Evolutionary conservation across 2,329 filamentous ascomycete genomes (phyloP).

Genomic region (Pseudogymnoascus sp.): DNA sequence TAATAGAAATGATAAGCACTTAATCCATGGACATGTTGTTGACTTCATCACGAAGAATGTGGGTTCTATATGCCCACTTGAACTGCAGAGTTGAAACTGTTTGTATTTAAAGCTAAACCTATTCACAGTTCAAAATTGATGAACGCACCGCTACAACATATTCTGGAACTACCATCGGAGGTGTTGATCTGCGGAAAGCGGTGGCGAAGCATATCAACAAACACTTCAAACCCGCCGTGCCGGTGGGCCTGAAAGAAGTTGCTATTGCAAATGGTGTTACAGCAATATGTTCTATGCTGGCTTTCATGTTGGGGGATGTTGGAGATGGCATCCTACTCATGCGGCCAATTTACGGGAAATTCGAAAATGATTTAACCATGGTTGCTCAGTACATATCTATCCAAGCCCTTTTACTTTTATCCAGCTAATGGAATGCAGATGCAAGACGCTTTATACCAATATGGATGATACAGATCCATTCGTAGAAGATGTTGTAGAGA

Average conservation of each 20-base stretch:
- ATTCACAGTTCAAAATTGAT: constrained; percentile 17
- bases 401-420: not conserved
- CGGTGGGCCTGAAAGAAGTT: constrained; percentile 32
- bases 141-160: constrained; percentile 31
- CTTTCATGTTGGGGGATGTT: constrained; percentile 34
- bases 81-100: not conserved
- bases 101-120: constrained; percentile 26
- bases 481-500: constrained; percentile 23
- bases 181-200: constrained; percentile 31
- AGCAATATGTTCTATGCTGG: constrained; percentile 36
- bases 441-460: constrained; percentile 22
- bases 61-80: not conserved
- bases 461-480: constrained; percentile 34
- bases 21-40: constrained; percentile 32
- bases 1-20: constrained; percentile 22
- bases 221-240: constrained; percentile 31
- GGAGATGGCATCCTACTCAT: constrained; percentile 40
- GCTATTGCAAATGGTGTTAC: constrained; percentile 36
- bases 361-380: constrained; percentile 37
- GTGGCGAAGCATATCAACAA: constrained; percentile 36
- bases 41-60: constrained; percentile 34
- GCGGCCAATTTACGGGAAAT: constrained; percentile 41
- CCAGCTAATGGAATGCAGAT: not conserved
- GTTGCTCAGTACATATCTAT: constrained; percentile 25
- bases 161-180: constrained; percentile 32